Evolutionary conservation across 768 basidiomycete genomes (phyloP), one percentile per base, ranked within the genome.

Genomic region (Cytidiella melzeri): DNA sequence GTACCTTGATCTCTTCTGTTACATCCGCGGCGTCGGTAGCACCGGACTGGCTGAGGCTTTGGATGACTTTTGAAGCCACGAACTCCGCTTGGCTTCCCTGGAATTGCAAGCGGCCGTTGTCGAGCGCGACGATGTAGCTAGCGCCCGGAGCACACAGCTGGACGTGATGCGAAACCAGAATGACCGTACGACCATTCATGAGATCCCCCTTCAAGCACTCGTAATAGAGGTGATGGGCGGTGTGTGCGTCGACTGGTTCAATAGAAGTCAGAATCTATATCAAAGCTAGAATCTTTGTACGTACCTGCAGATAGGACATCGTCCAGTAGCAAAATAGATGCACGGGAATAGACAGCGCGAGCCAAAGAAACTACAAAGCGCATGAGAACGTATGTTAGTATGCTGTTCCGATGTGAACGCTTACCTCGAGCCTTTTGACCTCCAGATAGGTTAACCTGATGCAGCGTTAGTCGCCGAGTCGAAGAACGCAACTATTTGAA

Each of bases 101-200:
- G 65, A 84, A 95, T 41, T 77, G 69, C 12, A 93, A 75, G n/a
- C 80, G 78, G 25, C 89, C 90, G 58, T 87, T 83, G 57, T 92
- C 88, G 24, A 92, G 73, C 12, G 86, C 83, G 34, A 95, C 87
- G 55, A 97, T 74, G 64, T 91, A 93, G 21, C 68, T 70, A 1
- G 94, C 91, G 25, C 80, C 85, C 1, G 88, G 80, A 2, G 81
- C 76, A 59, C 90, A 92, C 3, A 98, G 74, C 60, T 92, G 87
- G 27, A 96, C 87, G 60, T 95, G 92, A 61, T 99, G 95, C 2
- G 94, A 96, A 44, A 96, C 92, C 20, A 98, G 74, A 40, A 97
- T 73, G 43, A 95, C 69, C 1, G 94, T 96, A 41, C 93, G 75
- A 15, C 80, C 83, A n/a, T 69, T 65, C 62, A 92, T 73, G 37